A percentile compares a stretch with the other conserved stretches of the same genome.
phyloP scores from a whole-genome alignment of 306 rosid genomes.

The Arachis stenosperma region DNA sequence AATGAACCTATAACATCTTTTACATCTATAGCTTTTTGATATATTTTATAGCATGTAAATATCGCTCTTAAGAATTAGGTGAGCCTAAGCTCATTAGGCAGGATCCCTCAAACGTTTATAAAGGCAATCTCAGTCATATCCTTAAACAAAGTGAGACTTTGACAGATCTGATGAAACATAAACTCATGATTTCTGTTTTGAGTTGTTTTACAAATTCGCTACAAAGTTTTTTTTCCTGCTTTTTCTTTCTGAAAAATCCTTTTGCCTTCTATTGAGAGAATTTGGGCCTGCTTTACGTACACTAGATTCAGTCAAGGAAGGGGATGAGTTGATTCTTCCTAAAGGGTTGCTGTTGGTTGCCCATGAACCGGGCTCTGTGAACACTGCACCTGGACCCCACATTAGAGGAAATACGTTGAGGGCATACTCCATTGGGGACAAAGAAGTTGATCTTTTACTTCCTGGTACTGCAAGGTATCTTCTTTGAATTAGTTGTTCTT shows the following conservation, averaged over 20 bases:
- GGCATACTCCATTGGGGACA: constrained; percentile 86
- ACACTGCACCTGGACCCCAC: constrained; percentile 88
- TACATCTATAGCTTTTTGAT: neutral
- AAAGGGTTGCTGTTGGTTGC: constrained; percentile 74
- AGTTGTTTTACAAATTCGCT: constrained; percentile 12
- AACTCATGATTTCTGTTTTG: neutral
- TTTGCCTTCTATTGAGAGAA: neutral
- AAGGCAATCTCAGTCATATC: too few species aligned
- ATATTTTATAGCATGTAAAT: neutral
- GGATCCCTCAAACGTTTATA: too few species aligned
- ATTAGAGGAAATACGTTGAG: constrained; percentile 82
- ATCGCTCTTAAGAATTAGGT: too few species aligned
- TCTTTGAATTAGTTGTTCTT: constrained; percentile 26
- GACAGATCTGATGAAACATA: neutral
- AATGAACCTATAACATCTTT: constrained; percentile 1
- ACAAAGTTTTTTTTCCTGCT: neutral
- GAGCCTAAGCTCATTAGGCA: too few species aligned
- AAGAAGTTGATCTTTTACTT: constrained; percentile 84
- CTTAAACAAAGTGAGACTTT: too few species aligned
- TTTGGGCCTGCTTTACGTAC: constrained; percentile 35
- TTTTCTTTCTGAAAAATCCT: neutral
- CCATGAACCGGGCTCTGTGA: constrained; percentile 81
- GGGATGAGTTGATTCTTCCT: constrained; percentile 60
- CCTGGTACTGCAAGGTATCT: constrained; percentile 93
- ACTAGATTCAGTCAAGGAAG: constrained; percentile 54